A percentile compares a stretch with the other conserved stretches of the same genome.
phyloP scores from a whole-genome alignment of 208 protist species.

The Leishmania amazonensis region DNA sequence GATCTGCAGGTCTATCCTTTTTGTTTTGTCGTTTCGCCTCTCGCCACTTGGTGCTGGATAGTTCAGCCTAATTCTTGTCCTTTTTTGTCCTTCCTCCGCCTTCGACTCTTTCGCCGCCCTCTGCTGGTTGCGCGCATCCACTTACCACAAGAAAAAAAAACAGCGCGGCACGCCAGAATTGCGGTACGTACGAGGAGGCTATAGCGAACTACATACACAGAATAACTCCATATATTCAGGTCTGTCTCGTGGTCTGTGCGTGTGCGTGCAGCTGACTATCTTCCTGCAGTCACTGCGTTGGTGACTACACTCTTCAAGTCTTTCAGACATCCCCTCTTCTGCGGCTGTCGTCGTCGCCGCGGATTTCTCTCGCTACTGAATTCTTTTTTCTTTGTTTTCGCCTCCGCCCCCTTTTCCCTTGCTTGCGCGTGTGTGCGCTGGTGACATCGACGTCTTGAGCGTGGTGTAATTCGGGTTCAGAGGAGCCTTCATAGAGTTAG shows the following conservation, averaged over 20 bases:
- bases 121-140: neutral
- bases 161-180: neutral
- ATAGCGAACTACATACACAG: constrained; percentile 2
- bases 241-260: neutral
- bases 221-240: neutral
- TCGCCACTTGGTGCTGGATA: neutral
- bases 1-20: constrained; percentile 7
- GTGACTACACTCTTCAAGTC: neutral
- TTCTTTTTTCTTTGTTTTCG: neutral
- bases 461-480: neutral
- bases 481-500: constrained; percentile 4
- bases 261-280: neutral
- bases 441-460: neutral
- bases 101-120: neutral
- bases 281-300: neutral
- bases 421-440: neutral
- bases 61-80: constrained; percentile 2
- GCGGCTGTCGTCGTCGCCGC: neutral
- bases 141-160: neutral
- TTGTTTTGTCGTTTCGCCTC: neutral
- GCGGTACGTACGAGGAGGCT: neutral
- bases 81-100: neutral
- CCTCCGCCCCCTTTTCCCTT: neutral
- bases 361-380: neutral
- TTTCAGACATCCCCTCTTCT: neutral